A percentile compares a stretch with the other conserved stretches of the same genome.
These are phyloP conservation scores for Wallacemonas rigidus DNA, from an alignment of 208 protist species.

Conservation along the genomic window DNA sequence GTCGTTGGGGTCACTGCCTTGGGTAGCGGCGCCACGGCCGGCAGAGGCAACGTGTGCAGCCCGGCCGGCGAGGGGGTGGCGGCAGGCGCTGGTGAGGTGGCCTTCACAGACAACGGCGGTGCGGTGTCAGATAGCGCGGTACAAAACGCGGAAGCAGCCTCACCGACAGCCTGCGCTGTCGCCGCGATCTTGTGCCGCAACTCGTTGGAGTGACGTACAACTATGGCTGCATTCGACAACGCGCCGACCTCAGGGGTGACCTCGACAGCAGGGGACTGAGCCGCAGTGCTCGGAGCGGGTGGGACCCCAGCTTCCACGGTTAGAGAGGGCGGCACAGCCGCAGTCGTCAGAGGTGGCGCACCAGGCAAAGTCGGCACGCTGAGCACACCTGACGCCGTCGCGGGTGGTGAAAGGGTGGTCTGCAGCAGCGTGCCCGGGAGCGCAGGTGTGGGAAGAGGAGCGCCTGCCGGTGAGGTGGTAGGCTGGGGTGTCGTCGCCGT, in stretches of 20 bases:
- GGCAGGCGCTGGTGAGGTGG: neutral
- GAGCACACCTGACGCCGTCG: neutral
- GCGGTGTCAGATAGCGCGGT: slow-evolving; percentile 5
- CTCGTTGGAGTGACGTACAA: slow-evolving; percentile 63
- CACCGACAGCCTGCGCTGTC: slow-evolving; percentile 25
- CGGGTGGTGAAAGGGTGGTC: slow-evolving; percentile 11
- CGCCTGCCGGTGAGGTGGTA: neutral
- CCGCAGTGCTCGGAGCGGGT: too few relatives aligned
- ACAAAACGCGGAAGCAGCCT: slow-evolving; percentile 29
- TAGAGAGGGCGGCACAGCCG: neutral
- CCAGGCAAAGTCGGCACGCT: slow-evolving; percentile 3
- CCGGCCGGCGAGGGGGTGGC: neutral
- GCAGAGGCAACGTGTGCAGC: neutral
- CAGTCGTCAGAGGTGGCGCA: neutral
- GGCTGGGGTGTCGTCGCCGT: too few relatives aligned
- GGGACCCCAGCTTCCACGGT: neutral
- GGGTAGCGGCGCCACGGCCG: neutral
- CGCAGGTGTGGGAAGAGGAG: neutral
- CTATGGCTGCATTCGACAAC: slow-evolving; percentile 44
- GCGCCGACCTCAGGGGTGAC: slow-evolving; percentile 10
- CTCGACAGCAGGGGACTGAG: too few relatives aligned
- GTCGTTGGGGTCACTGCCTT: neutral
- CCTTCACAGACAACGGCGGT: neutral
- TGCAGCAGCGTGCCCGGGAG: neutral
- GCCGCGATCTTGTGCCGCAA: slow-evolving; percentile 32